These are phyloP conservation scores for Gilbertella persicaria DNA, from an alignment of 371 early-diverging fungal species.

Conservation along the genomic window DNA sequence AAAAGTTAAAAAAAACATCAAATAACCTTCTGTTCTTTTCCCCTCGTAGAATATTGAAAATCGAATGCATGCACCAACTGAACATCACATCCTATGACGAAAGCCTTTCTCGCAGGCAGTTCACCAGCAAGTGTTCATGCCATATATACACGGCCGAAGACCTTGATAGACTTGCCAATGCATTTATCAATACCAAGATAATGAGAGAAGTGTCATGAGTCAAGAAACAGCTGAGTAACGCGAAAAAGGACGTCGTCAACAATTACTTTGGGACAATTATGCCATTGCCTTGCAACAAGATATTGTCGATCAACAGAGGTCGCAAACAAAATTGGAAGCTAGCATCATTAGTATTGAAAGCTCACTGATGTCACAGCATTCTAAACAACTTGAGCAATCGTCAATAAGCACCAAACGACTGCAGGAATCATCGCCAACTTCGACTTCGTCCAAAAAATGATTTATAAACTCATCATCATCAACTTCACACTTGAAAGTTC, in stretches of 20 bases:
- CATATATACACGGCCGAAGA: conserved; percentile 9
- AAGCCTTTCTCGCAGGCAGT: conserved; percentile 12
- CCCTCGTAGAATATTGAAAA: conserved; percentile 12
- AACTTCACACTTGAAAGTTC: conserved; percentile 12
- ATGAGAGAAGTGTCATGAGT: conserved; percentile 9
- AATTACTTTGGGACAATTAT: conserved; percentile 9
- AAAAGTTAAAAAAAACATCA: conserved; percentile 8
- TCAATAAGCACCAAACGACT: conserved; percentile 2
- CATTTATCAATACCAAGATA: conserved; percentile 10
- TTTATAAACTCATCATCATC: conserved; percentile 11
- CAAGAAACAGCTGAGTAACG: conserved; percentile 13
- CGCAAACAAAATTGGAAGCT: conserved; percentile 9
- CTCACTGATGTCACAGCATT: conserved; percentile 7
- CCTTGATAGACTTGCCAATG: conserved; percentile 14
- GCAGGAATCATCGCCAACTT: conserved; percentile 6
- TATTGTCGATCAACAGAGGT: conserved; percentile 11
- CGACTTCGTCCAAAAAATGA: conserved; percentile 10
- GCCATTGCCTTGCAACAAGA: conserved; percentile 11
- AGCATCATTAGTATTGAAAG: not conserved
- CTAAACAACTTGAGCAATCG: conserved; percentile 7
- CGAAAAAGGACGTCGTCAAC: conserved; percentile 10
- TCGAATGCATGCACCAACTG: conserved; percentile 11
- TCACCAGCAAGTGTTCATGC: conserved; percentile 9
- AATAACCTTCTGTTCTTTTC: conserved; percentile 10
- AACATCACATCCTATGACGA: conserved; percentile 9